A percentile compares a stretch with the other conserved stretches of the same genome.
These are phyloP conservation scores for Didymella segeticola DNA, from an alignment of 2,329 filamentous ascomycete species.

Conservation along the genomic window DNA sequence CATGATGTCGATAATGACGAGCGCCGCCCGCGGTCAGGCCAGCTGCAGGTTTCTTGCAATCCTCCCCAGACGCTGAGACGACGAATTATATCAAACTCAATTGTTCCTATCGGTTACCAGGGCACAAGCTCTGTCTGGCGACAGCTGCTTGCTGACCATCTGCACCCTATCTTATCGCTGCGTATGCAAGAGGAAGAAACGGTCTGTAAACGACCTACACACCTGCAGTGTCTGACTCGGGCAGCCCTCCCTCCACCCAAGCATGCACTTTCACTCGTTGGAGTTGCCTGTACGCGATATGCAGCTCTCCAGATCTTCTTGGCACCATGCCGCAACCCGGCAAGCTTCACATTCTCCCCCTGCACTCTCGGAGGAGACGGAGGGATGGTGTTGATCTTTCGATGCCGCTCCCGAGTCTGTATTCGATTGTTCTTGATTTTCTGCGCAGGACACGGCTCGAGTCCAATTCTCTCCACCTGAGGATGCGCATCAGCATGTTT, in stretches of 20 bases:
- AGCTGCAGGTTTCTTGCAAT: constrained; percentile 9
- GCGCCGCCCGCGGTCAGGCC: constrained; percentile 4
- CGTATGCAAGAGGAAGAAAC: constrained; percentile 13
- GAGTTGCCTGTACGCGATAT: constrained; percentile 27
- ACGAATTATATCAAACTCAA: constrained; percentile 1
- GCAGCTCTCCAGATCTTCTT: constrained; percentile 28
- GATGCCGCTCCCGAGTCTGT: constrained; percentile 4
- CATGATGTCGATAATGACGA: constrained; percentile 19
- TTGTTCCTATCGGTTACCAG: constrained; percentile 4
- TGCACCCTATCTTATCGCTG: constrained; percentile 11
- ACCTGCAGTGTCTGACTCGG: constrained; percentile 13
- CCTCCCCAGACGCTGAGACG: background rate
- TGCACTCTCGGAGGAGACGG: constrained; percentile 14
- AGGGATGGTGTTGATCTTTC: background rate
- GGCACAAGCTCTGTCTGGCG: background rate
- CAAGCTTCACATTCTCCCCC: constrained; percentile 17
- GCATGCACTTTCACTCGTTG: constrained; percentile 19
- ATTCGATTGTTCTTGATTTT: constrained; percentile 8
- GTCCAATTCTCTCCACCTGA: constrained; percentile 23
- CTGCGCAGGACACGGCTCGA: constrained; percentile 20
- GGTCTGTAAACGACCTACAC: constrained; percentile 9
- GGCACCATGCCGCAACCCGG: constrained; percentile 30
- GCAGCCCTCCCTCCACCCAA: constrained; percentile 12
- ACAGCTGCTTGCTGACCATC: background rate
- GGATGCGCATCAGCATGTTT: constrained; percentile 38